Evolutionary conservation across 208 protist genomes (phyloP).

Genomic region (Wallacemonas rigidus): DNA sequence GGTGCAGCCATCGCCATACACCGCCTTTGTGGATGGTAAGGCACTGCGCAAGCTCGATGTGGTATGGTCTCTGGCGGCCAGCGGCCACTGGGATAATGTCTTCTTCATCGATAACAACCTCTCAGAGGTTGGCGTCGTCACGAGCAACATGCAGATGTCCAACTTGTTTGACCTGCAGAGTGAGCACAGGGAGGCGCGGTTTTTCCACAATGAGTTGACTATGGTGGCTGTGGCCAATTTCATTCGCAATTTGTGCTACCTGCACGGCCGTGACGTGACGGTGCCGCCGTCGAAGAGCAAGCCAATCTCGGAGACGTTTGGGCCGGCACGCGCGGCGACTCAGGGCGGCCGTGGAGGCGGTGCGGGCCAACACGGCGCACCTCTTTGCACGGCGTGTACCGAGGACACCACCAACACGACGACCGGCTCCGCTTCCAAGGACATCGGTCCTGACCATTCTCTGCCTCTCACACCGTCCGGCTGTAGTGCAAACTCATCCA

Average conservation of each 20-base stretch:
- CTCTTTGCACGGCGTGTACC: neutral
- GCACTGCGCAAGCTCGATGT: conserved; percentile 82
- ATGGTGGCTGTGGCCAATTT: conserved; percentile 53
- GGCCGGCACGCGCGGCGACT: too few species aligned
- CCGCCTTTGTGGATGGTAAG: conserved; percentile 77
- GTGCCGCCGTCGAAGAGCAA: conserved; percentile 22
- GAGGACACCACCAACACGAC: neutral
- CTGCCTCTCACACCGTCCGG: conserved; percentile 10
- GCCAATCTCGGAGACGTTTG: conserved; percentile 7
- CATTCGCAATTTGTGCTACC: conserved; percentile 41
- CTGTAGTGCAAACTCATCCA: neutral
- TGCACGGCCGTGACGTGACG: conserved; percentile 43
- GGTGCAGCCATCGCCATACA: conserved; percentile 59
- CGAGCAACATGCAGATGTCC: conserved; percentile 57
- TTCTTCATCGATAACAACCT: conserved; percentile 91
- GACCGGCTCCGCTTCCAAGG: neutral
- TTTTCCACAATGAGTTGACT: conserved; percentile 70
- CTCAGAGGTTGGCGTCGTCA: conserved; percentile 72
- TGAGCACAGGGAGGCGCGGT: conserved; percentile 35
- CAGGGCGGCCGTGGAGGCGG: too few species aligned
- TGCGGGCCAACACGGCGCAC: conserved; percentile 4
- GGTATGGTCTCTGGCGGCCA: conserved; percentile 79
- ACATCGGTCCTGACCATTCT: neutral
- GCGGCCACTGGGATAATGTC: conserved; percentile 74
- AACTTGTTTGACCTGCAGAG: conserved; percentile 51